Base-by-base conservation (phyloP, 495 filamentous ascomycete species). In the Podospora tetraspora region DNA sequence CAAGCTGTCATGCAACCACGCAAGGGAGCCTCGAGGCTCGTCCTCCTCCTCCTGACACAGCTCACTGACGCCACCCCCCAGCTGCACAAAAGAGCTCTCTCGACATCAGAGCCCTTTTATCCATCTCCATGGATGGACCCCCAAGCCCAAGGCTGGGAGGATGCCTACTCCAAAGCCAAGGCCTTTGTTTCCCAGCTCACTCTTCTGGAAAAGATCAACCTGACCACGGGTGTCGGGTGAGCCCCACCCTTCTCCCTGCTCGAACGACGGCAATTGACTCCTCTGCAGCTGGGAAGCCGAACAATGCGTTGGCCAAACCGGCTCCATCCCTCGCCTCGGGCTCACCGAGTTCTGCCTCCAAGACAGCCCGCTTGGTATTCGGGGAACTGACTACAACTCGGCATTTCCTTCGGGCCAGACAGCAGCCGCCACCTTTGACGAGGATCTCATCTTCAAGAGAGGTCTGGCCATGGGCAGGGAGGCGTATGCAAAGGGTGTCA, bases 151-250 rank as follows among this genome's bases (percentile, higher is more conserved):
- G 89, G 88, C 37, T 97, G 93, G 93, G 83, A 86, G 56, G 88
- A 89, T 5, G 92, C 92, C 12, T 93, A 96, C 74, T 78, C 75
- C 37, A 90, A 92, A 71, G 93, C 93, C 6, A 86, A 86, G 68
- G 84, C 81, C 0, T 94, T 96, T 68, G 93, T 97, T 52, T 89
- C 88, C 8, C 87, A 92, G 78, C 80, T 97, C 76, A 97, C 93
- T 0, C 79, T 97, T 67, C 79, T 89, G 12, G 93, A 97, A 82
- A 97, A 97, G 83, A 91, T 97, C 75, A 97, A 97, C 73, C 73
- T 97, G 68, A 96, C 93, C 1, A 96, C 92, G 11, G 93, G 93
- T 76, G 83, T 89, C 69, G 93, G 93, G 83, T 92, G 73, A 78
- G 84, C 79, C 27, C 21, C n/a, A 3, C 5, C 19, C 13, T 19